phyloP scores from a whole-genome alignment of 2,329 filamentous ascomycete species.

The Sphaerulina populicola region DNA sequence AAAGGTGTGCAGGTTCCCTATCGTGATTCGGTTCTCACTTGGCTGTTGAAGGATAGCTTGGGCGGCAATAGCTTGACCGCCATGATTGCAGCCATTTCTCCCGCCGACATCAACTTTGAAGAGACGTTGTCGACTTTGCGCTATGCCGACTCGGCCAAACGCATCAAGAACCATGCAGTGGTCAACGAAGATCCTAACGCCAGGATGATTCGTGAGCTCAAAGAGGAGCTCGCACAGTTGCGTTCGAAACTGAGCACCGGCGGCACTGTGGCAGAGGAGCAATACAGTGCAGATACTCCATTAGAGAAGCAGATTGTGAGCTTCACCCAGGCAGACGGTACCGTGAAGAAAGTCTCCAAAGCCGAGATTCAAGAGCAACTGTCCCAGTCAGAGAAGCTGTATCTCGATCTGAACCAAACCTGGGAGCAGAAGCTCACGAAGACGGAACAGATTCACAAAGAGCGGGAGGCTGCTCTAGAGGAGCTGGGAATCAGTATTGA shows the following conservation, averaged over 20 bases:
- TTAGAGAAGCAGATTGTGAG: conserved; percentile 94
- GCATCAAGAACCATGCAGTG: conserved; percentile 99
- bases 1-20: conserved; percentile 81
- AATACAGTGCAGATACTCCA: conserved; percentile 87
- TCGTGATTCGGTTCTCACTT: conserved; percentile 91
- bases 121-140: conserved; percentile 91
- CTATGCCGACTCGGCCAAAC: conserved; percentile 94
- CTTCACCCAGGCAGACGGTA: conserved; percentile 77
- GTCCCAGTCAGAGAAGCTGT: conserved; percentile 90
- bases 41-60: conserved; percentile 91
- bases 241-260: conserved; percentile 65
- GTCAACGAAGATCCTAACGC: conserved; percentile 99
- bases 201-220: conserved; percentile 95
- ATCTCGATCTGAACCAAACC: conserved; percentile 92
- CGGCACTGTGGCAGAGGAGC: conserved; percentile 53
- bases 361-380: conserved; percentile 96
- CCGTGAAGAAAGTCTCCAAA: conserved; percentile 91
- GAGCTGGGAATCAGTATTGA: conserved; percentile 98
- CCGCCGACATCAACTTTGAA: conserved; percentile 97
- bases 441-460: conserved; percentile 95
- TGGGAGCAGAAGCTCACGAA: conserved; percentile 96
- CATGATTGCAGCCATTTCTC: conserved; percentile 98
- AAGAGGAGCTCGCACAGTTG: conserved; percentile 82
- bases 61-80: conserved; percentile 99
- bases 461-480: conserved; percentile 87